A percentile compares a stretch with the other conserved stretches of the same genome.
phyloP scores from a whole-genome alignment of 202 grass and related monocot species.

The Schoenoplectus tabernaemontani region DNA sequence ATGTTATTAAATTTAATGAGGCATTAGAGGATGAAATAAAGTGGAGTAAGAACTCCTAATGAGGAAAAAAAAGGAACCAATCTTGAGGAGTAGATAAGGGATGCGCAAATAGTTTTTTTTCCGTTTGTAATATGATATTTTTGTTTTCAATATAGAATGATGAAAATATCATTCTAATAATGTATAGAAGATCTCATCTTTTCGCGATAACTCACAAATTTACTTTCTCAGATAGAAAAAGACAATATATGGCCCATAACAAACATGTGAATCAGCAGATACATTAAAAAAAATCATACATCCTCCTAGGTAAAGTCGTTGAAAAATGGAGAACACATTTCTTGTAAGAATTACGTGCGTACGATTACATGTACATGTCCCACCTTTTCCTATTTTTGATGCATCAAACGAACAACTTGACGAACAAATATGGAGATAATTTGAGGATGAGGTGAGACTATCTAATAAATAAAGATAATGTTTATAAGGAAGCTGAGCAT shows the following conservation, averaged over 20 bases:
- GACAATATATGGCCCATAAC: background rate
- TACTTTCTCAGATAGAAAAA: no score
- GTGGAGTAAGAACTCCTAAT: no score
- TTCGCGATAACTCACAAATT: no score
- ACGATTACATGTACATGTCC: background rate
- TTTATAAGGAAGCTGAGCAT: background rate
- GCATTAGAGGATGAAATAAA: no score
- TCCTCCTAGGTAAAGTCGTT: background rate
- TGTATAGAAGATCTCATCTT: no score
- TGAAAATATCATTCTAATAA: no score
- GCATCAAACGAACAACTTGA: background rate
- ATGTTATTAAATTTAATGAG: no score
- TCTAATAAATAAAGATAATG: background rate
- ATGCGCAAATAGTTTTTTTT: no score
- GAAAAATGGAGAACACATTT: background rate
- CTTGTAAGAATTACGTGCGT: background rate
- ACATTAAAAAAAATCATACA: background rate
- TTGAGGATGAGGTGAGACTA: slow-evolving; percentile 8
- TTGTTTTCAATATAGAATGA: no score
- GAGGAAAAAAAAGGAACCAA: no score
- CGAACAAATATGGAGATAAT: slow-evolving; percentile 17
- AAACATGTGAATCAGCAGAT: background rate
- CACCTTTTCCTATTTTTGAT: slow-evolving; percentile 12
- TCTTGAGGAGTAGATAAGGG: no score
- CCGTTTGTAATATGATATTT: no score